phyloP scores from a whole-genome alignment of 805 yeast genomes.

The Saccharomycopsis amapae region DNA sequence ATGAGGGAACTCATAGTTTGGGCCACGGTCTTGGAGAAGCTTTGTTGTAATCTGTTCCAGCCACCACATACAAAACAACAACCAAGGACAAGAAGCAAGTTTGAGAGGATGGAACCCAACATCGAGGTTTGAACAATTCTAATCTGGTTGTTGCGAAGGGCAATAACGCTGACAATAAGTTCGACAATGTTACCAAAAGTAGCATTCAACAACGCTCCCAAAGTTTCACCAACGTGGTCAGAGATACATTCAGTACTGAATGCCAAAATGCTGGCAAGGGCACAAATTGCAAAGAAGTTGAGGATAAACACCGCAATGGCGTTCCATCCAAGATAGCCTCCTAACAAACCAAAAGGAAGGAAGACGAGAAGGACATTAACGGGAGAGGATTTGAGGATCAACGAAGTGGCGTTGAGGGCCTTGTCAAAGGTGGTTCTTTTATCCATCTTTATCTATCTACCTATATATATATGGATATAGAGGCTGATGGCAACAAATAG shows the following conservation, averaged over 20 bases:
- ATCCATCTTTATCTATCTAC: too few species aligned
- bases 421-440: conserved; percentile 2
- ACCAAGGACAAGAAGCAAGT: conserved; percentile 85
- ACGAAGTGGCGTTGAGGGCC: neutral
- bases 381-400: conserved; percentile 44
- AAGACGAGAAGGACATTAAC: conserved; percentile 71
- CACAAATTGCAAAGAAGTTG: conserved; percentile 86
- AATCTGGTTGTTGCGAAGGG: conserved; percentile 76
- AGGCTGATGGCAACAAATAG: too few species aligned
- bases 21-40: conserved; percentile 92
- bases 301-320: conserved; percentile 54
- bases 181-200: conserved; percentile 98
- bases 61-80: conserved; percentile 95
- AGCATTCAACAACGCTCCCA: conserved; percentile 93
- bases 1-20: conserved; percentile 94
- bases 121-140: conserved; percentile 95
- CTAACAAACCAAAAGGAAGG: conserved; percentile 83
- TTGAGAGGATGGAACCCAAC: conserved; percentile 90
- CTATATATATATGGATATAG: too few species aligned
- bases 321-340: conserved; percentile 53
- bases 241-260: conserved; percentile 91
- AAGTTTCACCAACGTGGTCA: conserved; percentile 79
- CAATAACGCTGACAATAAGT: conserved; percentile 88
- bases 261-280: conserved; percentile 84
- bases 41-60: conserved; percentile 73